Evolutionary conservation across 139 green algal species (phyloP), one percentile per base, ranked within the genome.

Genomic region (Bryopsis sp.): DNA sequence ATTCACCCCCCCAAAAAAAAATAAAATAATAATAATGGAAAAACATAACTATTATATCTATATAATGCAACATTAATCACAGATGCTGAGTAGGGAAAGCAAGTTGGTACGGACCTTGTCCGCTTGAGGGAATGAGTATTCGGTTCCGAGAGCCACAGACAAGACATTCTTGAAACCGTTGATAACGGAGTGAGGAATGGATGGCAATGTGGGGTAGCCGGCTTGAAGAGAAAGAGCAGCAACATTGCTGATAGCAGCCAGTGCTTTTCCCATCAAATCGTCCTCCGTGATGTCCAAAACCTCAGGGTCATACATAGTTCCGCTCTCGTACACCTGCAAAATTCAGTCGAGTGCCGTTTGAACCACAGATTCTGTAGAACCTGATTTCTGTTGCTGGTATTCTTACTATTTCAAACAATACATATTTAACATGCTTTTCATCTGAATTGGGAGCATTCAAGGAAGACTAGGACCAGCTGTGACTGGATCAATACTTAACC

Each of bases 141-240:
- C 92, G 64, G 90, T 97, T 59, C 88, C 82, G 39, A 94, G 58
- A 47, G 90, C 82, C 31, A 99, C 79, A 46, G 93, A 86, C 68
- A 99, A 83, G 73, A 97, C 88, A 78, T 98, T 98, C 90, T 98
- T 99, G 94, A 96, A 99, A 68, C 78, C 85, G 76, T 99, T 95
- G 85, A 98, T 82, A 67, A 99, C 77, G 54, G 77, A 77, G 85
- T 99, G 94, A 35, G 94, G 93, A 48, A 95, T 80, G 58, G 90
- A 88, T 62, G 88, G 86, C 32, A 96, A 68, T 32, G 90, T 96
- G 72, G 94, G 93, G 81, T 94, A 96, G 76, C 83, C 70, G 28
- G 86, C 71, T 29, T 79, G 87, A 65, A 97, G 78, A 35, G 81
- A 96, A 64, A 96, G 57, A 2, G 94, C 87, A 3, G 94, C 88